These are phyloP conservation scores for Emergomyces pasteurianus DNA, from an alignment of 2,329 filamentous ascomycete species.

Conservation along the genomic window DNA sequence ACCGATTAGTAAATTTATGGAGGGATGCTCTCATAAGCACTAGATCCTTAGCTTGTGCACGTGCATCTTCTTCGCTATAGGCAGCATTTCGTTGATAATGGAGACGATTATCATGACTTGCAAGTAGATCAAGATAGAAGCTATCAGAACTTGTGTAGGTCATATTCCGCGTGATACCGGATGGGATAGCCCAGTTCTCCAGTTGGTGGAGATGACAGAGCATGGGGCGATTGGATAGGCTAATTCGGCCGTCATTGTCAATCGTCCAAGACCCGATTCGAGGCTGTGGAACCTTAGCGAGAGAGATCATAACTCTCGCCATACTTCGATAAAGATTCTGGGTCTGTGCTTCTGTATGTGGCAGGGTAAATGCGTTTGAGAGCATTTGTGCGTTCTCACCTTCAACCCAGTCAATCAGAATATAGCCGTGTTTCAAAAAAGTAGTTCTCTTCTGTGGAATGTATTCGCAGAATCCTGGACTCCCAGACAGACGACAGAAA, in stretches of 20 bases:
- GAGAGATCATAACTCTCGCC: constrained; percentile 9
- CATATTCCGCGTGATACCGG: constrained; percentile 12
- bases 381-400: constrained; percentile 3
- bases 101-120: constrained; percentile 14
- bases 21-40: constrained; percentile 18
- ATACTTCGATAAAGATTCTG: constrained; percentile 11
- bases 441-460: neutral
- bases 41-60: constrained; percentile 9
- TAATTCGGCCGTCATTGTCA: constrained; percentile 11
- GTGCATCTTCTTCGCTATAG: neutral
- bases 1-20: constrained; percentile 17
- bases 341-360: constrained; percentile 7
- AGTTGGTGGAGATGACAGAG: constrained; percentile 10
- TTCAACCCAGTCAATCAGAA: constrained; percentile 9
- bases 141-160: constrained; percentile 15
- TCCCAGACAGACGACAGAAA: neutral
- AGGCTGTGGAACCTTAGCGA: constrained; percentile 10
- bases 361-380: neutral
- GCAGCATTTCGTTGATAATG: constrained; percentile 13
- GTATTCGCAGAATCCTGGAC: neutral
- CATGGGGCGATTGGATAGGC: constrained; percentile 14
- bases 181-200: constrained; percentile 15
- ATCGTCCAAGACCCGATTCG: constrained; percentile 15
- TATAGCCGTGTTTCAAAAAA: constrained; percentile 5
- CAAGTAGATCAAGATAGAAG: constrained; percentile 16